phyloP scores from a whole-genome alignment of 2,329 filamentous ascomycete genomes.

The Blastomyces silverae region DNA sequence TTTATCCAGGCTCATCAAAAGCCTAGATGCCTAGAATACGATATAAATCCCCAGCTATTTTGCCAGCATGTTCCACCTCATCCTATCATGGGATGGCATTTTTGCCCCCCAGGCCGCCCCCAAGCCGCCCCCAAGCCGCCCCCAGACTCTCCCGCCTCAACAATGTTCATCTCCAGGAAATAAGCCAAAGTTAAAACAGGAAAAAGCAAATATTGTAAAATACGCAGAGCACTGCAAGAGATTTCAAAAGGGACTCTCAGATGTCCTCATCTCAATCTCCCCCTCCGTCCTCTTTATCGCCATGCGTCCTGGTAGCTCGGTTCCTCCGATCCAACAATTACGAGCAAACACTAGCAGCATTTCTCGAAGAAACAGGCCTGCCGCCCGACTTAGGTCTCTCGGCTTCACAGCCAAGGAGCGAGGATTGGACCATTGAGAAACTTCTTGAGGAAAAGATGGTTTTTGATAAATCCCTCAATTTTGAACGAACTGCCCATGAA shows the following conservation, averaged over 20 bases:
- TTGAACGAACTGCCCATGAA: conserved; percentile 49
- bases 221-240: not conserved
- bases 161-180: not conserved
- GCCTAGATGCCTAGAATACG: no score
- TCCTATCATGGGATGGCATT: not conserved
- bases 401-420: conserved; percentile 24
- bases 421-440: conserved; percentile 50
- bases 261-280: conserved; percentile 1
- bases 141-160: no score
- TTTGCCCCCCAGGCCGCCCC: not conserved
- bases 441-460: conserved; percentile 55
- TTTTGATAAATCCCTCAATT: conserved; percentile 50
- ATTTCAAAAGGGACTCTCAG: not conserved
- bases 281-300: conserved; percentile 14
- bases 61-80: not conserved
- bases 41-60: not conserved
- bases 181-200: not conserved
- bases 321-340: conserved; percentile 41
- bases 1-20: no score
- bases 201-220: not conserved
- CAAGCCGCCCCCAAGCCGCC: no score
- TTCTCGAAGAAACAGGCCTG: conserved; percentile 52
- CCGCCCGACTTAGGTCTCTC: conserved; percentile 43
- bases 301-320: conserved; percentile 38
- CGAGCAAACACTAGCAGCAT: conserved; percentile 50